These are phyloP conservation scores for Dryas alaskensis DNA, from an alignment of 306 rosid species.

Conservation along the genomic window DNA sequence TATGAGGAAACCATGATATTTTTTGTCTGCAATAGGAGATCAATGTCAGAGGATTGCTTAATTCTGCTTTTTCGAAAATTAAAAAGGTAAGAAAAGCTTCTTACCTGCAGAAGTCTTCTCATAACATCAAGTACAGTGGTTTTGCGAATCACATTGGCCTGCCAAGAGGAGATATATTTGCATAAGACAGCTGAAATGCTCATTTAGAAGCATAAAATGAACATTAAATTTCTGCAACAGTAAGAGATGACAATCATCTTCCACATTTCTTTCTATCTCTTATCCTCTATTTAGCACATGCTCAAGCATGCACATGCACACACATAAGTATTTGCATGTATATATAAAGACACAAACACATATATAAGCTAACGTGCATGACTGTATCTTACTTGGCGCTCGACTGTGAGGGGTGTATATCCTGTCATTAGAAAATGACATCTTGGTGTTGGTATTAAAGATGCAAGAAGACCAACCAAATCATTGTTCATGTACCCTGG, in stretches of 20 bases:
- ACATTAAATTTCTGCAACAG: neutral
- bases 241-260: neutral
- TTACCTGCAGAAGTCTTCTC: conserved; percentile 98
- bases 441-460: conserved; percentile 95
- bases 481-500: conserved; percentile 99
- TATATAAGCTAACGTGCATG: neutral
- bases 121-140: conserved; percentile 98
- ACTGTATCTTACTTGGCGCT: conserved; percentile 70
- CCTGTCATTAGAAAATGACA: conserved; percentile 99
- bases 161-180: conserved; percentile 30
- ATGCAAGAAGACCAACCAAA: conserved; percentile 98
- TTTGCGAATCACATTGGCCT: conserved; percentile 96
- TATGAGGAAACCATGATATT: conserved; percentile 98
- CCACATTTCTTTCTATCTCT: neutral
- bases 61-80: conserved; percentile 6
- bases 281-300: neutral
- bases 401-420: conserved; percentile 95
- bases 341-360: neutral
- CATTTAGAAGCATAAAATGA: conserved; percentile 7
- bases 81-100: conserved; percentile 15
- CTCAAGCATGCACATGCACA: neutral
- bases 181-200: conserved; percentile 15
- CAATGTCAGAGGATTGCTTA: conserved; percentile 24
- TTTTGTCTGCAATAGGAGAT: conserved; percentile 65
- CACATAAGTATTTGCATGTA: neutral